Evolutionary conservation across 2,329 filamentous ascomycete species (phyloP).

Genomic region (Simplicillium sp.): DNA sequence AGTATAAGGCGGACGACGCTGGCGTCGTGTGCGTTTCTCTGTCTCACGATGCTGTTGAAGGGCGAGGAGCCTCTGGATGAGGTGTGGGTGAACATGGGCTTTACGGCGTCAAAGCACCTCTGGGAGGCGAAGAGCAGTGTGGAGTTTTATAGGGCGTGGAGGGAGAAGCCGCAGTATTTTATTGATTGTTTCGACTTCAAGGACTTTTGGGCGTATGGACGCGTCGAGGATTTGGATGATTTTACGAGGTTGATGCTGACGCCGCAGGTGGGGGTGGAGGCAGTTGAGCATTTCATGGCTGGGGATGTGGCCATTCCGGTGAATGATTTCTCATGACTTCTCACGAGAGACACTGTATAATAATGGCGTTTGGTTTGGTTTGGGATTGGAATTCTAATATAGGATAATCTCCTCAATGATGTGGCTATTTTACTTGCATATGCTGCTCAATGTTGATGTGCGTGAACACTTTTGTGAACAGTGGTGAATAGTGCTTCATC

Average conservation of each 20-base stretch:
- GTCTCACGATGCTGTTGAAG: slow-evolving; percentile 23
- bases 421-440: too few species aligned
- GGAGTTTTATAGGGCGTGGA: slow-evolving; percentile 33
- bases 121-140: slow-evolving; percentile 31
- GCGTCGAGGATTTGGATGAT: slow-evolving; percentile 26
- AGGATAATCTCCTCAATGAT: too few species aligned
- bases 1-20: slow-evolving; percentile 28
- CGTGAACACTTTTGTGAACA: too few species aligned
- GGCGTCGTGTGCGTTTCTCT: slow-evolving; percentile 20
- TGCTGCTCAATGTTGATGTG: too few species aligned
- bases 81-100: slow-evolving; percentile 10
- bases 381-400: too few species aligned
- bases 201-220: slow-evolving; percentile 25
- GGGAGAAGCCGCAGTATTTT: slow-evolving; percentile 27
- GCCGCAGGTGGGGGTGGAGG: slow-evolving; percentile 24
- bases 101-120: slow-evolving; percentile 30
- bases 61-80: slow-evolving; percentile 11
- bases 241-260: slow-evolving; percentile 28
- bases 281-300: slow-evolving; percentile 25
- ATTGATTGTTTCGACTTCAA: slow-evolving; percentile 24
- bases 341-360: too few species aligned
- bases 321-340: too few species aligned
- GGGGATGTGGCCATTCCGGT: slow-evolving; percentile 14
- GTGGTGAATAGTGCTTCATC: too few species aligned
- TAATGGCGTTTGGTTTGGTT: too few species aligned